Conservation (phyloP, 2,329 filamentous ascomycete genomes). For the Botrytis aclada region DNA sequence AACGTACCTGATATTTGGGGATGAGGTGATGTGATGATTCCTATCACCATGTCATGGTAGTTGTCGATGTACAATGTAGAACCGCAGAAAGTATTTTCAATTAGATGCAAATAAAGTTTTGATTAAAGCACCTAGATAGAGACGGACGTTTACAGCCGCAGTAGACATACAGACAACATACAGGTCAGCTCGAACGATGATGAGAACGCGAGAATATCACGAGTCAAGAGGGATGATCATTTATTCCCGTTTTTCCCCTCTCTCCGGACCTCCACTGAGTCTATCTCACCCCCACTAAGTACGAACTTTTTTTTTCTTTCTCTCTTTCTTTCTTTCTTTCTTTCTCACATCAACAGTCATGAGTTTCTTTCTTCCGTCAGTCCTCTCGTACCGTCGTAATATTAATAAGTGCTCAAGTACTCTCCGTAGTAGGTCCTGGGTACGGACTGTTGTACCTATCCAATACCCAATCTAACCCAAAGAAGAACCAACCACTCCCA, state of each 20-base stretch:
- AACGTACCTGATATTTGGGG: neutral
- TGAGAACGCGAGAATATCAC: neutral
- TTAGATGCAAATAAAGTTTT: neutral
- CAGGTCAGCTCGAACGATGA: neutral
- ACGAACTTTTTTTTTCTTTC: neutral
- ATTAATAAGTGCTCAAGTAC: neutral
- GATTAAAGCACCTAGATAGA: neutral
- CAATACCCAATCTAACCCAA: neutral
- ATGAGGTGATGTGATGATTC: no score
- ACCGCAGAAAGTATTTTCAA: neutral
- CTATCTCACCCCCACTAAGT: neutral
- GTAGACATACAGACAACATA: neutral
- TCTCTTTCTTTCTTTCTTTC: no score
- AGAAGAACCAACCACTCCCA: neutral
- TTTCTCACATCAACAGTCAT: neutral
- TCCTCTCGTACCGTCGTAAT: no score
- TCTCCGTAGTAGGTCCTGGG: no score
- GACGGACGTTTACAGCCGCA: neutral
- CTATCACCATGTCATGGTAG: neutral
- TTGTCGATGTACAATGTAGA: no score
- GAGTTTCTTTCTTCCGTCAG: neutral
- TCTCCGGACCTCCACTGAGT: neutral
- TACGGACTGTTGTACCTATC: neutral
- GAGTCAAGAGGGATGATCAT: neutral
- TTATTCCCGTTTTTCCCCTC: neutral